Percentiles rank a stretch among this genome's conserved stretches.
Evolutionary conservation across 192 early-diverging fungal species (phyloP).

Genomic region (Cetraspora pellucida): DNA sequence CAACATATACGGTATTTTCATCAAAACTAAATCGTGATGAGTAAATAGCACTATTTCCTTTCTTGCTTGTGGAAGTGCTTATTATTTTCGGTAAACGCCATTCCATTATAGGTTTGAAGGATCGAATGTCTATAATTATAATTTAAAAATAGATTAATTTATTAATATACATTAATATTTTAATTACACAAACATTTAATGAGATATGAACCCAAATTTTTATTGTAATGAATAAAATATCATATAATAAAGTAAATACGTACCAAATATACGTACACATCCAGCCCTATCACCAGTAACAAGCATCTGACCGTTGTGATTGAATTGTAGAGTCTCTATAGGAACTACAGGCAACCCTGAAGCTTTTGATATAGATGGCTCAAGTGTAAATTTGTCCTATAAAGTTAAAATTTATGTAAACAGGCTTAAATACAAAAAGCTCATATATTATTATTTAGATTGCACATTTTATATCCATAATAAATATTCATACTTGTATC

Average conservation of each 20-base stretch:
- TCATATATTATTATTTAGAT: background rate
- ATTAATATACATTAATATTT: background rate
- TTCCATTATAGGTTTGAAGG: conserved; percentile 57
- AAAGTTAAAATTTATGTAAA: background rate
- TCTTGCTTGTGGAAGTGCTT: background rate
- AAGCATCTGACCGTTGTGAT: conserved; percentile 65
- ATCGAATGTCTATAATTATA: conserved; percentile 47
- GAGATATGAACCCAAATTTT: background rate
- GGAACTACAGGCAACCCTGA: conserved; percentile 29
- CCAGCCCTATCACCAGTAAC: conserved; percentile 58
- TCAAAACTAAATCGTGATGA: conserved; percentile 66
- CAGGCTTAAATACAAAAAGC: background rate
- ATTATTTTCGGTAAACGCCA: conserved; percentile 46
- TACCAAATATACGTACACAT: conserved; percentile 57
- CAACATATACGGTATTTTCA: conserved; percentile 58
- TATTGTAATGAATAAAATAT: too few species aligned
- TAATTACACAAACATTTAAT: background rate
- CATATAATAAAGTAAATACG: background rate
- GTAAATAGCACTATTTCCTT: conserved; percentile 34
- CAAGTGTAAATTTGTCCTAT: conserved; percentile 43
- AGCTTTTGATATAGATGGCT: conserved; percentile 31
- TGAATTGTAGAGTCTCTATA: conserved; percentile 60
- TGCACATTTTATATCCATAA: background rate
- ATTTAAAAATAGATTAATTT: background rate
- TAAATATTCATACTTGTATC: conserved; percentile 43